Base-by-base conservation (phyloP, 805 yeast genomes). In the Sugiyamaella qingdaonensis region DNA sequence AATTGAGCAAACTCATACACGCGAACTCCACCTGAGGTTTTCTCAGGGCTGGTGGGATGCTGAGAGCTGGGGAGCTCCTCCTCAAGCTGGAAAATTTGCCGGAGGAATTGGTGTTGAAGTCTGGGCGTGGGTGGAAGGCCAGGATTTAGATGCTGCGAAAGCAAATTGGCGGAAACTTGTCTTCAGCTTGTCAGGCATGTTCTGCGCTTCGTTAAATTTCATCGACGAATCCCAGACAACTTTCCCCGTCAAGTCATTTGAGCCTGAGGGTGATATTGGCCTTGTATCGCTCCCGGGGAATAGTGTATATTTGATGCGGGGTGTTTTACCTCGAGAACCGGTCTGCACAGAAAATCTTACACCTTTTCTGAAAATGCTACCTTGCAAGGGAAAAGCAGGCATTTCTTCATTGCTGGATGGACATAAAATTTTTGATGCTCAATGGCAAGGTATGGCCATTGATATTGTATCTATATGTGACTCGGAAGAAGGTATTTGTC, bases 91-190 rank as follows among this genome's bases (percentile, higher is more conserved):
- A 0, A 64, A 68, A 10, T 71, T 71, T 52, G 77, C 90, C 49
- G 99, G 99, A 31, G 98, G 98, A 2, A 86, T 92, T 2, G 99
- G 99, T 46, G 96, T 92, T 13, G 99, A 94, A 68, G 63, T 94
- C 9, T 90, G 95, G 90, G 91, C 97, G 0, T 75, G 82, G 37
- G 78, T 94, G 27, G 92, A 85, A 62, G 91, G 92, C 0, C 69
- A 65, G 1, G 61, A 73, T 21, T 71, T 78, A 45, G 74, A 71
- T 1, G 78, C 73, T 2, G 94, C 92, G 1, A 76, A 78, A 58
- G 60, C 67, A 5, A 73, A 79, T 43, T 94, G 99, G 99, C 75
- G 71, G 55, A 73, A 75, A 51, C 73, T 94, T 44, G 83, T 86
- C 5, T 85, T 88, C 61, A 78, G 86, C 1, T 72, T 94, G 48